phyloP scores from a whole-genome alignment of 2,329 filamentous ascomycete genomes.

The Cercospora sp. region DNA sequence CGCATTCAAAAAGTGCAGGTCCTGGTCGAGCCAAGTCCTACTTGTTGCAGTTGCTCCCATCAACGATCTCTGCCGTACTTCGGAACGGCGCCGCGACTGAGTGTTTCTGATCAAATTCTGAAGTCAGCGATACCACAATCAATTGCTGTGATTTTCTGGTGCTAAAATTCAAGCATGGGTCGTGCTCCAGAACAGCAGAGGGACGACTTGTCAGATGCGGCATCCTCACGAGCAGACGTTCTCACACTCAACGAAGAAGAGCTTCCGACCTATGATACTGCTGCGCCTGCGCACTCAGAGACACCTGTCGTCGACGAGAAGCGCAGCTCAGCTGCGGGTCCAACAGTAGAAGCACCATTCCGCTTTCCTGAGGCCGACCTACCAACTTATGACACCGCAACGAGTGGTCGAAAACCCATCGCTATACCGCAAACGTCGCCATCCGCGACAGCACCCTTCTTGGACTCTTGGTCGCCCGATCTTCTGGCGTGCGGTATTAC shows the following conservation, averaged over 20 bases:
- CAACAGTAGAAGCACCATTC: constrained; percentile 22
- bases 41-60: not conserved
- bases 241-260: constrained; percentile 18
- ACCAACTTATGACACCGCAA: constrained; percentile 15
- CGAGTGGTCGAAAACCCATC: constrained; percentile 7
- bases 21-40: not conserved
- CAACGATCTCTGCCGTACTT: not conserved
- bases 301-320: not conserved
- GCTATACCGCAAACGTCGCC: constrained; percentile 24
- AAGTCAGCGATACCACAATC: not conserved
- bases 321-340: not conserved
- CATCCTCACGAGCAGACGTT: constrained; percentile 15
- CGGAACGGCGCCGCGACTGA: not conserved
- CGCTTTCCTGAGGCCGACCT: constrained; percentile 21
- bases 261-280: constrained; percentile 17
- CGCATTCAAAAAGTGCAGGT: not conserved
- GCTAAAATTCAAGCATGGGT: not conserved
- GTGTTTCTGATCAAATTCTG: not conserved
- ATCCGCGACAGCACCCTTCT: constrained; percentile 19
- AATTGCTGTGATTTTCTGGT: not conserved
- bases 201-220: constrained; percentile 22
- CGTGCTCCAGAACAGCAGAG: not conserved
- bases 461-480: constrained; percentile 19
- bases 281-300: not conserved
- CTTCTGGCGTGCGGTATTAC: constrained; percentile 25